phyloP scores from a whole-genome alignment of 148 eudicot species.

The Beta vulgaris region DNA sequence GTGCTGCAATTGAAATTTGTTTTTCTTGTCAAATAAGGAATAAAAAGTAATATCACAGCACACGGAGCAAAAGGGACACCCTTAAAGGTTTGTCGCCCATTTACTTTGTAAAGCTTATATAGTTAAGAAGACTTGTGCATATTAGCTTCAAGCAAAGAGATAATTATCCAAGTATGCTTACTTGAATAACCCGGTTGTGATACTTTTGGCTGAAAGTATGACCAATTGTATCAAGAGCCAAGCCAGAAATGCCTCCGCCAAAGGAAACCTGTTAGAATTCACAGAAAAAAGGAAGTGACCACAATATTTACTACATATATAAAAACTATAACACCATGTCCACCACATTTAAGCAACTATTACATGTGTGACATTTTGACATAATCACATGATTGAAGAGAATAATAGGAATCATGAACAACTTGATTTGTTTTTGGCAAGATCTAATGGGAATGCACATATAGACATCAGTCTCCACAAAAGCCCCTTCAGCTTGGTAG shows the following conservation, averaged over 20 bases:
- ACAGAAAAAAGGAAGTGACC: background rate
- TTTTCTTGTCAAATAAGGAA: background rate
- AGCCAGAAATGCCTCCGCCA: constrained; percentile 65
- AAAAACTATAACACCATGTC: background rate
- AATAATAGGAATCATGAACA: background rate
- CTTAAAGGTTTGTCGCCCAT: background rate
- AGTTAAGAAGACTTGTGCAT: background rate
- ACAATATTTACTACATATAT: background rate
- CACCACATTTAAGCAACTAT: background rate
- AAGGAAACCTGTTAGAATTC: constrained; percentile 51
- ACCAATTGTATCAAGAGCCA: constrained; percentile 83
- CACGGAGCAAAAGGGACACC: background rate
- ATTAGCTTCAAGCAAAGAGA: constrained; percentile 3
- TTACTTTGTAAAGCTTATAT: background rate
- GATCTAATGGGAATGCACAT: background rate
- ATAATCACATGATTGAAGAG: background rate
- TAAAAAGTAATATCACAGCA: background rate
- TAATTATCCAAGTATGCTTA: constrained; percentile 26
- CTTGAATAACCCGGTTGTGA: constrained; percentile 88
- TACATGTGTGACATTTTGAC: background rate
- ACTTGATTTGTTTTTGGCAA: background rate
- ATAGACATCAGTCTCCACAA: background rate
- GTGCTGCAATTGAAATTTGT: constrained; percentile 45
- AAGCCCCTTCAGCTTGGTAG: background rate
- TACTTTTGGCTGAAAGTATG: constrained; percentile 80